Conservation (phyloP, 169 alveolate genomes). For the Perkinsus chesapeaki region DNA sequence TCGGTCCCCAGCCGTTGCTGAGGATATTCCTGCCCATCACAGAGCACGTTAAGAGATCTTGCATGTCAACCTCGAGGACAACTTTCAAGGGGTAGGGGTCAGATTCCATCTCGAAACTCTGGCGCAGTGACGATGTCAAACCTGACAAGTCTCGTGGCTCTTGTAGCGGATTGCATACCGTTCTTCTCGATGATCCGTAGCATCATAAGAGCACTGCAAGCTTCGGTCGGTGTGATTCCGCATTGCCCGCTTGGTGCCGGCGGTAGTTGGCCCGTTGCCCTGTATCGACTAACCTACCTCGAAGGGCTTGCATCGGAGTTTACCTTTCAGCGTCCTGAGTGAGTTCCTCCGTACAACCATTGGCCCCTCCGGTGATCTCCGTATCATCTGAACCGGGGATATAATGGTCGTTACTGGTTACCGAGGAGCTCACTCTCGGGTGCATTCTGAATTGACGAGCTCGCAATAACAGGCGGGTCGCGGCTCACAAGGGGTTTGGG, state of each 20-base stretch:
- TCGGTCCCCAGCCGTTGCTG: not conserved
- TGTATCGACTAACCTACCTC: too few species aligned
- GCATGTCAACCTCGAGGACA: not conserved
- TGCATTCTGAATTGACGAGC: too few species aligned
- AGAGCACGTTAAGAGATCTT: not conserved
- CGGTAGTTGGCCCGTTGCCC: not conserved
- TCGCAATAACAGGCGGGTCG: too few species aligned
- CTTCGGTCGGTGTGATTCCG: not conserved
- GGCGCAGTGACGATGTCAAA: not conserved
- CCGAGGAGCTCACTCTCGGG: too few species aligned
- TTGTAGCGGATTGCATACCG: not conserved
- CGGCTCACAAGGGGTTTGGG: too few species aligned
- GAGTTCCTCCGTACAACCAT: too few species aligned
- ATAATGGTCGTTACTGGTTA: too few species aligned
- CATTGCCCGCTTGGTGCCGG: not conserved
- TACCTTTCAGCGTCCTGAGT: too few species aligned
- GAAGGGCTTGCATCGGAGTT: too few species aligned
- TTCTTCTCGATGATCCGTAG: not conserved
- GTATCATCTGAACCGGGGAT: too few species aligned
- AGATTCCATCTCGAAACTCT: not conserved
- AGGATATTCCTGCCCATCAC: not conserved
- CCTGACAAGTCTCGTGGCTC: not conserved
- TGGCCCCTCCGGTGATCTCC: too few species aligned
- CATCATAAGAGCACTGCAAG: not conserved
- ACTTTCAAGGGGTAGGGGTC: not conserved